phyloP scores from a whole-genome alignment of 495 filamentous ascomycete genomes.

The Lophiostoma macrostomum region DNA sequence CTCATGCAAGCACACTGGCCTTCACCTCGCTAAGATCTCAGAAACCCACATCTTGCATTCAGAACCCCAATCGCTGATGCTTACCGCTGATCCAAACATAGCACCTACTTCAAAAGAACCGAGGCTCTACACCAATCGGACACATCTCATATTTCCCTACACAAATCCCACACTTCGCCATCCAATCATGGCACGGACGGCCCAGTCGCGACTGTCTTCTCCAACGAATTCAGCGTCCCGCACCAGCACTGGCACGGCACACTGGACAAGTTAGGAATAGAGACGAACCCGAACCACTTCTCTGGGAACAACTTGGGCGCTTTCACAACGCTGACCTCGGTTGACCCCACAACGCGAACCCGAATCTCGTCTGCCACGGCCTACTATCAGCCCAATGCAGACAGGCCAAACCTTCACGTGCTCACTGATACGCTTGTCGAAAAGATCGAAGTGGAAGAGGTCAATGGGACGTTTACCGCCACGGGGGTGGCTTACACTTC shows the following conservation, averaged over 20 bases:
- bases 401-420: conserved; percentile 25
- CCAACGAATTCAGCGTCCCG: conserved; percentile 43
- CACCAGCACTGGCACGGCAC: conserved; percentile 51
- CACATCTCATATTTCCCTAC: conserved; percentile 35
- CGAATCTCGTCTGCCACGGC: conserved; percentile 17
- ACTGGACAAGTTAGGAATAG: conserved; percentile 43
- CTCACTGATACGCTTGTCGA: conserved; percentile 24
- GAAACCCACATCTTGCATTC: too few relatives aligned
- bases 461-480: conserved; percentile 9
- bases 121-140: conserved; percentile 48
- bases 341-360: conserved; percentile 32
- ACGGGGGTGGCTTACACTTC: conserved; percentile 41
- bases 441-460: conserved; percentile 11
- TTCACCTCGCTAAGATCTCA: background rate
- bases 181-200: conserved; percentile 44
- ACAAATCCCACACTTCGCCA: conserved; percentile 36
- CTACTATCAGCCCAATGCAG: conserved; percentile 17
- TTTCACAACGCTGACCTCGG: conserved; percentile 47
- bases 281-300: conserved; percentile 43
- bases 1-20: background rate
- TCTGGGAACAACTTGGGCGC: conserved; percentile 46
- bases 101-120: conserved; percentile 50
- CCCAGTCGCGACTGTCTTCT: conserved; percentile 48
- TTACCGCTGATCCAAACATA: conserved; percentile 8
- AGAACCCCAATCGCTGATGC: too few relatives aligned